Evolutionary conservation across 1,284 basidiomycete genomes (phyloP).

Genomic region (Ustilago trichophora): DNA sequence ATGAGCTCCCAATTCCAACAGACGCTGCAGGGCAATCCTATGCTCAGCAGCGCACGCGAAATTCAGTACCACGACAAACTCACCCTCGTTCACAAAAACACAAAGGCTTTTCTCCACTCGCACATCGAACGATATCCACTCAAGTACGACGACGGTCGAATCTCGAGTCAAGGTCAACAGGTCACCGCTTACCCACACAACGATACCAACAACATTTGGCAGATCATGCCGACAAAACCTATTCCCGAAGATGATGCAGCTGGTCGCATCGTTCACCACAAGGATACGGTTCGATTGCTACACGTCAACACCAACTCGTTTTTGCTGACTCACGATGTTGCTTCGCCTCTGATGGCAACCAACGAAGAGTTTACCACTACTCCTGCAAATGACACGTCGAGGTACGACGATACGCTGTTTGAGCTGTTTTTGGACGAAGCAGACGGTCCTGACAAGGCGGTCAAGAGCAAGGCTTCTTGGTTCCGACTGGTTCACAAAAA

Average conservation of each 20-base stretch:
- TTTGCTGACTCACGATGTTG: slow-evolving; percentile 95
- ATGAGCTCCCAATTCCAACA: slow-evolving; percentile 99
- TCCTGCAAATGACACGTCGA: slow-evolving; percentile 71
- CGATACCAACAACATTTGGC: slow-evolving; percentile 95
- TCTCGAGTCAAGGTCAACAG: slow-evolving; percentile 96
- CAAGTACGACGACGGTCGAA: slow-evolving; percentile 93
- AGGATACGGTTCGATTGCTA: slow-evolving; percentile 86
- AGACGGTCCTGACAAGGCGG: slow-evolving; percentile 14
- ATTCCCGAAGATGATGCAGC: slow-evolving; percentile 74
- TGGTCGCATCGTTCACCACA: slow-evolving; percentile 85
- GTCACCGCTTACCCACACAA: slow-evolving; percentile 96
- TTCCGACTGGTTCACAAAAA: slow-evolving; percentile 76
- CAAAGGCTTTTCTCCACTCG: slow-evolving; percentile 91
- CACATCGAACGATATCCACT: slow-evolving; percentile 89
- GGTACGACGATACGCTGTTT: slow-evolving; percentile 68
- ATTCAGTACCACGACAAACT: slow-evolving; percentile 91
- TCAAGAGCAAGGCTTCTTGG: slow-evolving; percentile 54
- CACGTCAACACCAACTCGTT: slow-evolving; percentile 85
- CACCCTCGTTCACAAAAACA: slow-evolving; percentile 88
- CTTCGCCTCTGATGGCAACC: slow-evolving; percentile 93
- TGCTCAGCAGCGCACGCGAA: slow-evolving; percentile 88
- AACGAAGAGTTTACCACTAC: slow-evolving; percentile 88
- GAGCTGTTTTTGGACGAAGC: slow-evolving; percentile 52
- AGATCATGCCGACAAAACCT: slow-evolving; percentile 85
- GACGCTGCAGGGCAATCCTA: slow-evolving; percentile 88